Percentiles rank a stretch among this genome's conserved stretches.
Evolutionary conservation across 169 alveolate species (phyloP).

Genomic region (Theileria luwenshuni): DNA sequence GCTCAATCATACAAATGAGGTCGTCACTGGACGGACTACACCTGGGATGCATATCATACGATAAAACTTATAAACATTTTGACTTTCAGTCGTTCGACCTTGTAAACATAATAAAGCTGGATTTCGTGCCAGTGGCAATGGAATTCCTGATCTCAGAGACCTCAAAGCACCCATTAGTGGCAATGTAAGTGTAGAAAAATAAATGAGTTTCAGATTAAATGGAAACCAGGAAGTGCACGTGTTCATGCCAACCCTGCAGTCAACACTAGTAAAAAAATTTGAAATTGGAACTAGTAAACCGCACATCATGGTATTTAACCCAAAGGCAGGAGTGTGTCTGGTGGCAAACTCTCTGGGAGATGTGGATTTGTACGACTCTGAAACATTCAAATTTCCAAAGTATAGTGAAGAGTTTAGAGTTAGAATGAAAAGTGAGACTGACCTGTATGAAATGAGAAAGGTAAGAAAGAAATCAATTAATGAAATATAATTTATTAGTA

Average conservation of each 20-base stretch:
- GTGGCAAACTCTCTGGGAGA: conserved; percentile 80
- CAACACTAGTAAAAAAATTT: conserved; percentile 16
- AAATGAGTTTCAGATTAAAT: conserved; percentile 10
- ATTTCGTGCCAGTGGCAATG: conserved; percentile 73
- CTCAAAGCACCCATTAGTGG: conserved; percentile 60
- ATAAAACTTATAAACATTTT: conserved; percentile 80
- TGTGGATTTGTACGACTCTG: conserved; percentile 80
- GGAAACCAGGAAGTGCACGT: conserved; percentile 30
- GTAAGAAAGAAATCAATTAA: background rate
- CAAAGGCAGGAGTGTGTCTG: conserved; percentile 69
- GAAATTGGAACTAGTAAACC: conserved; percentile 37
- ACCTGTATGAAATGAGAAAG: conserved; percentile 86
- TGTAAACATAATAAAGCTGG: conserved; percentile 68
- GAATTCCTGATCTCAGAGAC: conserved; percentile 66
- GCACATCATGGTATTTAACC: conserved; percentile 71
- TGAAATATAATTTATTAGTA: conserved; percentile 31
- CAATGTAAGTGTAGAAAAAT: conserved; percentile 63
- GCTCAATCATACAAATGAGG: conserved; percentile 69
- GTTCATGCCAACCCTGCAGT: conserved; percentile 55
- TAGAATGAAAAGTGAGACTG: conserved; percentile 86
- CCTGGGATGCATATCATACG: conserved; percentile 81
- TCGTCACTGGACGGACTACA: conserved; percentile 79
- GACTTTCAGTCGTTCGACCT: conserved; percentile 78
- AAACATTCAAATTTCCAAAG: conserved; percentile 76
- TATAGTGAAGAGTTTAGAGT: conserved; percentile 36